Evolutionary conservation across 192 early-diverging fungal genomes (phyloP), one percentile per base, ranked within the genome.

Genomic region (Thamnidium elegans): DNA sequence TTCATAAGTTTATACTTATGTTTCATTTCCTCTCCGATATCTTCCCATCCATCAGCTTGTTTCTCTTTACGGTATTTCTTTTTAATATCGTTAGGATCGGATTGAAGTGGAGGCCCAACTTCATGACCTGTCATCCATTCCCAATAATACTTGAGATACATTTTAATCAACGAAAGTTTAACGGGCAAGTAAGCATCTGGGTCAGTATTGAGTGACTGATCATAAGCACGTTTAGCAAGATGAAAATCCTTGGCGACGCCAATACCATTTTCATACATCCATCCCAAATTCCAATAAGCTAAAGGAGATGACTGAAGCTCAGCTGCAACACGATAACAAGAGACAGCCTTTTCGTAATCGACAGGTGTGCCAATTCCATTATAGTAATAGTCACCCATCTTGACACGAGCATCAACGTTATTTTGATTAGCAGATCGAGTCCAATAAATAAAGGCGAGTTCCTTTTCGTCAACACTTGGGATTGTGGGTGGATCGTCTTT

Each of bases 251-350:
- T 85, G n/a, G 83, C 55, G 4, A 96, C 89, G 5, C 97, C 97
- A 31, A 97, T 63, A 39, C 97, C 97, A 63, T 89, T 85, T 71
- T 99, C 95, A 72, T 96, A 81, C 93, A 99, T 96, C 86, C 89
- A 97, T 4, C 92, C 97, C 1, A 99, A 78, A 66, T 94, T 97
- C 89, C 89, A 99, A 92, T 97, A 95, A 2, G 94, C 97, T 68
- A 97, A 73, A 6, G 90, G 76, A 55, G 86, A 91, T 7, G 63
- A 67, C 34, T 94, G 89, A 19, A 63, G 65, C 30, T 95, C 89
- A 1, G 94, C 92, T 10, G 95, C 92, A 1, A 92, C 78, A 15
- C 81, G 79, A 74, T 99, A 99, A 42, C 92, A 91, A 6, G 88
- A 74, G 0, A 87, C 90, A 0, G 97, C 97, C 56, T 80, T 83